Percentiles rank a stretch among this genome's conserved stretches.
These are phyloP conservation scores for Dactylellina cionopaga DNA, from an alignment of 2,329 filamentous ascomycete genomes.

Conservation along the genomic window DNA sequence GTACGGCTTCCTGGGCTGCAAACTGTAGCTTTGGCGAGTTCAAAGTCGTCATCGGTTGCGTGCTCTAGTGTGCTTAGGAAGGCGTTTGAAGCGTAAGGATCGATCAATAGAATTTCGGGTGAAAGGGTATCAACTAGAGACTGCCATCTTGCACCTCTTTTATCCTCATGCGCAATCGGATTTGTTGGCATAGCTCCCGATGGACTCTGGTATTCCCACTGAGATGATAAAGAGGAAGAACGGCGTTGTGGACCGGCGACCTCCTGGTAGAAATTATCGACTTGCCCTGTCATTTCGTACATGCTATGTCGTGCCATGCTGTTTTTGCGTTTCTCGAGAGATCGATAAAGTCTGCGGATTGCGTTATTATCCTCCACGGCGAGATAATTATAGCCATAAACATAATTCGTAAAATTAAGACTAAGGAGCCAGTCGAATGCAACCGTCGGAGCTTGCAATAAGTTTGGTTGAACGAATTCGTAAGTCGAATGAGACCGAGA, in stretches of 20 bases:
- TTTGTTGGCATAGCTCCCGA: constrained; percentile 46
- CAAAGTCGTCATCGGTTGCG: constrained; percentile 43
- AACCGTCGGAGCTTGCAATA: constrained; percentile 30
- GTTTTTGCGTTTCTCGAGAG: constrained; percentile 41
- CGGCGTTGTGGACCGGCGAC: constrained; percentile 29
- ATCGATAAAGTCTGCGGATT: constrained; percentile 38
- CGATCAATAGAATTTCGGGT: constrained; percentile 46
- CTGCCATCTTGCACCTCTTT: constrained; percentile 45
- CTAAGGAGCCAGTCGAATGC: constrained; percentile 47
- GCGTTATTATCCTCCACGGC: constrained; percentile 42
- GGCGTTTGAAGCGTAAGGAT: constrained; percentile 41
- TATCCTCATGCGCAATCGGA: constrained; percentile 47
- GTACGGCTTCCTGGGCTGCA: constrained; percentile 41
- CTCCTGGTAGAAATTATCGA: constrained; percentile 44
- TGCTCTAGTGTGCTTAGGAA: constrained; percentile 46
- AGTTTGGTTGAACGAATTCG: constrained; percentile 43
- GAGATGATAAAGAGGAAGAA: constrained; percentile 19
- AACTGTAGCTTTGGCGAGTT: constrained; percentile 32
- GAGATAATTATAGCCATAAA: constrained; percentile 48
- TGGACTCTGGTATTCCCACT: constrained; percentile 35
- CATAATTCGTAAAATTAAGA: constrained; percentile 45
- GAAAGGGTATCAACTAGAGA: constrained; percentile 43
- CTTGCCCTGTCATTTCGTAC: constrained; percentile 45
- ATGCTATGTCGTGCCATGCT: constrained; percentile 41
- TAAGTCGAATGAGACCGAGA: constrained; percentile 45